A percentile compares a stretch with the other conserved stretches of the same genome.
These are phyloP conservation scores for Calendula officinalis DNA, from an alignment of 129 eudicot genomes.

Conservation along the genomic window DNA sequence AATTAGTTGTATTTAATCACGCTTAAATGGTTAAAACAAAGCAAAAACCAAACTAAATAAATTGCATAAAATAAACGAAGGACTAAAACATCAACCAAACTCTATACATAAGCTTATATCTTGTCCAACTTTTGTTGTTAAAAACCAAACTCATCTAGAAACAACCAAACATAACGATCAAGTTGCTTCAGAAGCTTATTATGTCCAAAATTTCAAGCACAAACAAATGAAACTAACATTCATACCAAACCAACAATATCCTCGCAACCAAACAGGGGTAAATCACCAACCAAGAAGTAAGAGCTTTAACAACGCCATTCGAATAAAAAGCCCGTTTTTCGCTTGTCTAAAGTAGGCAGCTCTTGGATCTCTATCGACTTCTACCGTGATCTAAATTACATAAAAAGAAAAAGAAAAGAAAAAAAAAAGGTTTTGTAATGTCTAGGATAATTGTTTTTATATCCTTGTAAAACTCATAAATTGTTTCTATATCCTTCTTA, in stretches of 20 bases:
- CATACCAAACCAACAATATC: background rate
- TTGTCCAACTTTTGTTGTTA: too few relatives aligned
- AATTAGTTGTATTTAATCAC: too few relatives aligned
- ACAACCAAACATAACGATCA: background rate
- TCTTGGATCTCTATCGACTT: slow-evolving; percentile 93
- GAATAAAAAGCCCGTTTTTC: slow-evolving; percentile 88
- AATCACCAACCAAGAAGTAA: slow-evolving; percentile 88
- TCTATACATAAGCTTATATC: too few relatives aligned
- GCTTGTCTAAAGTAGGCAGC: slow-evolving; percentile 99
- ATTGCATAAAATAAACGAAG: too few relatives aligned
- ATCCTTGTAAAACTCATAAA: too few relatives aligned
- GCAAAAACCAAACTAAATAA: too few relatives aligned
- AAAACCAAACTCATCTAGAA: too few relatives aligned
- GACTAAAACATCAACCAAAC: too few relatives aligned
- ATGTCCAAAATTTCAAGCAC: slow-evolving; percentile 11
- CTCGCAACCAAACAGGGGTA: slow-evolving; percentile 6
- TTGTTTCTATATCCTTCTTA: too few relatives aligned
- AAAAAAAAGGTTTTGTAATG: background rate
- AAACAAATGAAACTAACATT: background rate
- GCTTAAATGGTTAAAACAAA: too few relatives aligned
- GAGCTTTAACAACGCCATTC: slow-evolving; percentile 94
- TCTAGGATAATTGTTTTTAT: too few relatives aligned
- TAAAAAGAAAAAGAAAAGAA: background rate
- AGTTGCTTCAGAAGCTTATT: slow-evolving; percentile 3
- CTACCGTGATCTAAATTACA: slow-evolving; percentile 72